phyloP scores from a whole-genome alignment of 2,329 filamentous ascomycete species.

The Colletotrichum brevisporum region DNA sequence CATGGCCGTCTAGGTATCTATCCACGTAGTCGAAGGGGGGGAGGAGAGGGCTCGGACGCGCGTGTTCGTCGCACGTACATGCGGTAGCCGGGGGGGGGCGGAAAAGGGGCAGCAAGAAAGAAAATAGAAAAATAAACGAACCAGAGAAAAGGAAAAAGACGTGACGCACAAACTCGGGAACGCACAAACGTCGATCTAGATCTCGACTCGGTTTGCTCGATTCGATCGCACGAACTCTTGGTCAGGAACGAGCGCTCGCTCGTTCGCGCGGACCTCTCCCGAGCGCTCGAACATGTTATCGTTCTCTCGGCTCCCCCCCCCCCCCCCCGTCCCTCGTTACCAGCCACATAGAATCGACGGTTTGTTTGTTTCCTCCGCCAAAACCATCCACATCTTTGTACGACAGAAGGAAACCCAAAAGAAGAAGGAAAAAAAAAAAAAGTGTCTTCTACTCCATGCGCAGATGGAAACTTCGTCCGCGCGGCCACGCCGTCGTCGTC shows the following conservation, averaged over 20 bases:
- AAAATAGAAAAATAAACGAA: too few species aligned
- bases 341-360: constrained; percentile 7
- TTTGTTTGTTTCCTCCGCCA: background rate
- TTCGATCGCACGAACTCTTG: constrained; percentile 12
- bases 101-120: too few species aligned
- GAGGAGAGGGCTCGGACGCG: background rate
- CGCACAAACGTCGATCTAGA: too few species aligned
- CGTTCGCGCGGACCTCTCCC: background rate
- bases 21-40: too few species aligned
- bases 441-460: background rate
- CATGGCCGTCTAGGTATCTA: background rate
- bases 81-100: too few species aligned
- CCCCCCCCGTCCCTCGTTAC: too few species aligned
- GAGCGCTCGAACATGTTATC: constrained; percentile 2
- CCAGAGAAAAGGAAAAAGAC: too few species aligned
- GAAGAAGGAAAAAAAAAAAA: background rate
- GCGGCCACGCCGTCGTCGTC: constrained; percentile 4
- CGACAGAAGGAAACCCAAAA: background rate
- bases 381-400: background rate
- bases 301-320: too few species aligned
- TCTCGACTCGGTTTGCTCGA: too few species aligned
- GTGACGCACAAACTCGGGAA: too few species aligned
- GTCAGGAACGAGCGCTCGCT: constrained; percentile 15
- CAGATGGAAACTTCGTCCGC: background rate
- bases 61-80: background rate